Percentiles rank a stretch among this genome's conserved stretches.
Conservation (phyloP, 176 grass and related monocot genomes). For the Cocos nucifera region DNA sequence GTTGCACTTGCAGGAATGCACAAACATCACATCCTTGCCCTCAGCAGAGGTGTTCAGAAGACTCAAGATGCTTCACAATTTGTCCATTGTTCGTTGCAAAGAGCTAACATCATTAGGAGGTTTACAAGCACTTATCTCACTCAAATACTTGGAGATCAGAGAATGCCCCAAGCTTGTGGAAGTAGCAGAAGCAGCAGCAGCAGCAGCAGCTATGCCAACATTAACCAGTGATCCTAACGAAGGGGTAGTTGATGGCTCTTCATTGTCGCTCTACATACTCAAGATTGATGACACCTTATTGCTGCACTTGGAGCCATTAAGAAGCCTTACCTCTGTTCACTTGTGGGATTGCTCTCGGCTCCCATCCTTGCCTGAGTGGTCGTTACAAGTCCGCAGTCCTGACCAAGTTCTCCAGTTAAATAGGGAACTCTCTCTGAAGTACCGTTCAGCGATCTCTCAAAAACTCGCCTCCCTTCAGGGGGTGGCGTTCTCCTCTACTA, state of each 20-base stretch:
- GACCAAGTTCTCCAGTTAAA: not conserved
- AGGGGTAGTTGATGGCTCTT: not conserved
- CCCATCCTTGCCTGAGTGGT: slow-evolving; percentile 3
- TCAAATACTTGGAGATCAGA: not conserved
- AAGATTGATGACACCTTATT: slow-evolving; percentile 19
- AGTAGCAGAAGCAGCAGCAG: not conserved
- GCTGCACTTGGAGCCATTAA: slow-evolving; percentile 20
- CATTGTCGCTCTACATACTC: slow-evolving; percentile 18
- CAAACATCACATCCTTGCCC: not conserved
- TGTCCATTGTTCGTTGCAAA: not conserved
- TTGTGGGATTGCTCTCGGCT: too few species aligned
- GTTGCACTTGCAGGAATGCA: not conserved
- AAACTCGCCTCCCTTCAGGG: not conserved
- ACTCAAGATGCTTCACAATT: not conserved
- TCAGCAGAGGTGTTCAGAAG: slow-evolving; percentile 1
- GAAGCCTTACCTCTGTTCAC: slow-evolving; percentile 11
- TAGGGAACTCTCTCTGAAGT: not conserved
- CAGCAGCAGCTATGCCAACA: not conserved
- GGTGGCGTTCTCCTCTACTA: not conserved
- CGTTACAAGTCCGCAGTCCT: slow-evolving; percentile 1
- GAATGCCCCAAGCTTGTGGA: not conserved
- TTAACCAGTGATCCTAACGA: too few species aligned
- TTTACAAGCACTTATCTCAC: slow-evolving; percentile 2
- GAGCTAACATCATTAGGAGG: not conserved
- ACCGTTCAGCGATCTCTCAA: not conserved